A percentile compares a stretch with the other conserved stretches of the same genome.
Conservation (phyloP, 768 basidiomycete genomes). For the Dendrothele bispora region DNA sequence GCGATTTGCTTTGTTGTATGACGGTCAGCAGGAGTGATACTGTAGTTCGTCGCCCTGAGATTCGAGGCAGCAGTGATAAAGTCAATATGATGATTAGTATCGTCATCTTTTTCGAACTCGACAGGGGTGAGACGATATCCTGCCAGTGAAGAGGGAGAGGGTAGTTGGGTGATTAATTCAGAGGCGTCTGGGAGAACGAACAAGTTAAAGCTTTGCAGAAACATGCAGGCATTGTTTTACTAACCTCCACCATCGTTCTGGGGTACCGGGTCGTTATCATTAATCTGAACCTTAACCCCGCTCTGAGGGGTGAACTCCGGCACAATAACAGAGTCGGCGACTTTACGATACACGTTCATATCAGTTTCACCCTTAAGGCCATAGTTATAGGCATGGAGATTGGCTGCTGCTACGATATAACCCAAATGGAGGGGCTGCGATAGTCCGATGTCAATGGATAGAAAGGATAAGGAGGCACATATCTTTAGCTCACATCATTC, state of each 20-base stretch:
- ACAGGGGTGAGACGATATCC: slow-evolving; percentile 96
- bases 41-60: slow-evolving; percentile 94
- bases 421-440: slow-evolving; percentile 77
- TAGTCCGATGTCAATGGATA: slow-evolving; percentile 10
- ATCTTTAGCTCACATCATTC: slow-evolving; percentile 65
- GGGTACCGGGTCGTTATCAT: slow-evolving; percentile 85
- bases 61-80: slow-evolving; percentile 99
- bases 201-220: slow-evolving; percentile 8
- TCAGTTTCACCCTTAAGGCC: slow-evolving; percentile 91
- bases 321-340: slow-evolving; percentile 79
- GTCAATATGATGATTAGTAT: slow-evolving; percentile 96
- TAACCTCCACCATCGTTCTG: slow-evolving; percentile 46
- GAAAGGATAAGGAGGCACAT: slow-evolving; percentile 1
- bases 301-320: slow-evolving; percentile 93
- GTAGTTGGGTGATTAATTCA: slow-evolving; percentile 67
- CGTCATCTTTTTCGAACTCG: slow-evolving; percentile 99
- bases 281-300: slow-evolving; percentile 91
- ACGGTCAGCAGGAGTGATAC: slow-evolving; percentile 79
- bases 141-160: slow-evolving; percentile 86
- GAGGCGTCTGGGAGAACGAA: slow-evolving; percentile 48
- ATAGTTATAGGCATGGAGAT: slow-evolving; percentile 97
- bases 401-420: slow-evolving; percentile 91
- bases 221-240: slow-evolving; percentile 10
- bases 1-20: slow-evolving; percentile 97
- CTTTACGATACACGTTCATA: slow-evolving; percentile 74